Base-by-base conservation (phyloP, 495 filamentous ascomycete species). In the Tuber brumale region DNA sequence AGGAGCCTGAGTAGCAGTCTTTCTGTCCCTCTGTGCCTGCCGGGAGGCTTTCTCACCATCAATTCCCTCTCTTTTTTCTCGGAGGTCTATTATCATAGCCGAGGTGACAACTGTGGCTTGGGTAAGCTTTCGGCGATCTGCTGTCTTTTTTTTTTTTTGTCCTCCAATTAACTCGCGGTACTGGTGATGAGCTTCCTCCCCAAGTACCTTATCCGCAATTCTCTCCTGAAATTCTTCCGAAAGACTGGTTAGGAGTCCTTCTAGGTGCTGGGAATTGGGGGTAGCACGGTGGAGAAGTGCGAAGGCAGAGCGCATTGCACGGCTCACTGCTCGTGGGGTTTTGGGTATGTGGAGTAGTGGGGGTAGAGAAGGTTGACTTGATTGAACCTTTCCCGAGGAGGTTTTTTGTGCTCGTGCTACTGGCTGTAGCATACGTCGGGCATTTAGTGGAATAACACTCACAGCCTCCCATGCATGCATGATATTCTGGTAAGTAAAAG, bases 331-430 rank as follows among this genome's bases (percentile, higher is more conserved):
- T 1, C 48, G 1, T 57, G 23, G 21, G 2, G 48, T 57, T 27
- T 57, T 57, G 3, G 23, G 48, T 27, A 57, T 57, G 0, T 10
- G 23, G 0, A 27, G 46, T n/a, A 9, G 46, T 23, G 21, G 21
- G 0, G 21, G 7, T 2, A 4, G 0, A 2, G 46, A n/a, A 51
- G 7, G 46, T n/a, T n/a, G 7, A 57, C n/a, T n/a, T 0, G 4
- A 2, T 0, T 57, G 23, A 1, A 0, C 48, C 10, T 57, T 27
- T 2, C 48, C 23, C 0, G 48, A 7, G 9, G 1, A 12, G 23
- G 23, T 0, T 27, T 27, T 57, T 57, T n/a, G 48, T 2, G 0
- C 0, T 57, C 8, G 9, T 57, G 12, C 23, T 27, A 57, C 23
- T 10, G 23, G 48, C 23, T 57, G 23, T 27, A 57, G 8, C 0